Base-by-base conservation (phyloP, 352 stramenopile genomes). In the Pythium insidiosum region DNA sequence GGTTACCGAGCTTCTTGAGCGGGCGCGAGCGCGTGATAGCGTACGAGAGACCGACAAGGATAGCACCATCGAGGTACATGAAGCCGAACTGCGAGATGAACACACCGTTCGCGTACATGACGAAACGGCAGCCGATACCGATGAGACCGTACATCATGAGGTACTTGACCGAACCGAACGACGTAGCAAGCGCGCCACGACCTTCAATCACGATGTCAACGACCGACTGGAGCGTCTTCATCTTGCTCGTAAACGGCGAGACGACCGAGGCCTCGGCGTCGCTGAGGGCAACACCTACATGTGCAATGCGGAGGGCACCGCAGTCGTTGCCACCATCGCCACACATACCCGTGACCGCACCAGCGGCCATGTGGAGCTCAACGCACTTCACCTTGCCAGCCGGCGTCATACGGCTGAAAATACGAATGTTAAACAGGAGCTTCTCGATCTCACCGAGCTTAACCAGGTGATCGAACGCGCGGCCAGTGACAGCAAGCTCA, bases 271-370 rank as follows among this genome's bases (percentile, higher is more conserved):
- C 86, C 40, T 97, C 86, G 1, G 83, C 73, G 47, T 94, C 76
- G 34, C 83, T 96, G 18, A 97, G 63, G 11, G 88, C 87, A 24
- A 97, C 69, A 37, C 87, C 87, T 15, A 95, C 83, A 63, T 96
- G 87, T 9, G 88, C 86, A 24, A 89, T 84, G 54, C 87, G 88
- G 13, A 97, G 57, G 22, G 86, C 87, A 46, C 88, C 88, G 48
- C 85, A 96, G 48, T 97, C 88, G 53, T 97, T 97, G 13, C 84
- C 84, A 29, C 80, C 80, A 38, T 93, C 80, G 33, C 80, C 80
- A 28, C 78, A 90, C 80, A 93, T 93, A 6, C 72, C 75, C 7
- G 73, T 87, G 6, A 93, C 74, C 2, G 66, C 68, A 28, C 78
- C 78, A 1, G 60, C 58, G 6, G 42, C 53, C 56, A 86, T 88